Evolutionary conservation across 805 yeast genomes (phyloP), one percentile per base, ranked within the genome.

Genomic region (Metschnikowia kofuensis): DNA sequence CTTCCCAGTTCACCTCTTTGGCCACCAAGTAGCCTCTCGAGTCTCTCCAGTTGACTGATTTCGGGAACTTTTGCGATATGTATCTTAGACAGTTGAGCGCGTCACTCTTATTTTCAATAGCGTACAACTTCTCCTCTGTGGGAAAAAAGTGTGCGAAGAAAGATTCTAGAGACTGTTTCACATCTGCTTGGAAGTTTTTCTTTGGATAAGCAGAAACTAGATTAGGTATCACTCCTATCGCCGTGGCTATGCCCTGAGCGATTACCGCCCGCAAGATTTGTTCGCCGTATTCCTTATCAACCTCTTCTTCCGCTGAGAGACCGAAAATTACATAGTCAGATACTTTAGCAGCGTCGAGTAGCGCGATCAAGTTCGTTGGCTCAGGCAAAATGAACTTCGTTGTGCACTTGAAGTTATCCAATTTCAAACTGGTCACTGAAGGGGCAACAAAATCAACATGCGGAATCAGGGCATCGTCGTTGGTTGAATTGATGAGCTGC

Each of bases 251-350:
- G 74, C 98, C 98, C 71, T 95, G 99, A 12, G 91, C 79, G 61
- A 88, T 89, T 34, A 91, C 77, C 1, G 96, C 88, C 68, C 98
- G 82, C 48, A 94, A 75, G 29, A 91, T 82, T 60, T 89, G 91
- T 69, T 94, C 99, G 42, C 98, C 98, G 58, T 82, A 79, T 36
- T 77, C 78, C 40, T 76, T 74, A 56, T 85, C 90, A 45, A 92
- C 92, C 69, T 94, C 98, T 42, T 83, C 79, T 15, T 80, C 73
- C 7, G 96, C 96, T 49, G 96, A 89, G 38, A 94, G 72, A n/a
- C 91, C 95, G 65, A 94, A 87, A 1, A 95, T 71, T 2, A 90
- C 94, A 62, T 82, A 89, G 71, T 94, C 99, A 0, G 98, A 84
- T 6, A 88, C 81, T 62, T 88, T 88, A 15, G 95, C 89, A 32